Evolutionary conservation across 1,139 yeast species (phyloP), one percentile per base, ranked within the genome.

Genomic region (Saccharomyces hybrid): DNA sequence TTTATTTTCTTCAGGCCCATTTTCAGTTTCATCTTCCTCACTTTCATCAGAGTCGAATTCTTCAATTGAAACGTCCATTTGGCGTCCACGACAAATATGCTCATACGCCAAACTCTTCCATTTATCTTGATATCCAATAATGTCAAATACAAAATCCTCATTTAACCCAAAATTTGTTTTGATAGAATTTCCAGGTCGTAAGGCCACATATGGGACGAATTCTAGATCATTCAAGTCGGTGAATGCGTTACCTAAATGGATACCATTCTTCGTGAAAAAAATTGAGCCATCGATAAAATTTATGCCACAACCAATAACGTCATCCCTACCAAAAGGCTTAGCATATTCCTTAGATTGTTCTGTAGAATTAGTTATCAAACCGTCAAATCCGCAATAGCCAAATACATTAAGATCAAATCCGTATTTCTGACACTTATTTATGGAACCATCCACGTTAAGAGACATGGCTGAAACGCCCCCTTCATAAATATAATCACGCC

Each of bases 261-360:
- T 78, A 2, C 97, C 97, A 69, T 91, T 90, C 68, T 88, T 84
- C 0, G 97, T 90, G 59, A 82, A 82, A 63, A 90, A 91, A 2
- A 89, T 76, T 0, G 82, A 73, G 48, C 80, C 78, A 47, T 80
- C 80, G 28, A 79, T 74, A 62, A 81, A 86, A 71, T 90, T 86
- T 28, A 89, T 76, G 2, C 97, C 96, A 68, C 95, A 85, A 0
- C 98, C 98, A 59, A 91, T 76, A 1, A 80, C 75, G 68, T 90
- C 97, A 25, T 77, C 77, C 26, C 71, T 66, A 0, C 83, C 80
- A 65, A 76, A 83, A 47, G 73, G 72, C 29, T 79, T 76, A 1
- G 79, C 78, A 55, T 71, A 77, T 20, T 68, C 68, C 57, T 73
- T 70, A 51, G 61, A 57, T 48, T 66, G 62, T 3, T 67, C 56